Conservation (phyloP, 2,329 filamentous ascomycete genomes). For the Ascochyta koolunga region DNA sequence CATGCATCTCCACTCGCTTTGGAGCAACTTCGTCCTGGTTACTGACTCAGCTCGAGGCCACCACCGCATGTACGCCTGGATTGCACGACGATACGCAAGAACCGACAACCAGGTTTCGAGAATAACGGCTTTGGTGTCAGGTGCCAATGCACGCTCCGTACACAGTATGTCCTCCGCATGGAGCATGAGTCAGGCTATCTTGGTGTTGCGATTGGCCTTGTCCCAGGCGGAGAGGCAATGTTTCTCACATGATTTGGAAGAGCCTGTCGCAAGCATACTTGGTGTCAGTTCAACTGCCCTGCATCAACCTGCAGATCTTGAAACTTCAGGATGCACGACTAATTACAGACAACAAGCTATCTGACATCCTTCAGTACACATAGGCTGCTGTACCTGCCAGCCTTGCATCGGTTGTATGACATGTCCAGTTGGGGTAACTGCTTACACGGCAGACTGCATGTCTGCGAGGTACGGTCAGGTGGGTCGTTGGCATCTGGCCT, state of each 20-base stretch:
- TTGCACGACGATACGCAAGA: constrained; percentile 36
- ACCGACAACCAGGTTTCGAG: constrained; percentile 44
- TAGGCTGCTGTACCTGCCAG: constrained; percentile 22
- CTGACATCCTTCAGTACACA: constrained; percentile 11
- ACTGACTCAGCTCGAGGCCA: constrained; percentile 15
- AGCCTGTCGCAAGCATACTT: background rate
- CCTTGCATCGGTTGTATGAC: constrained; percentile 22
- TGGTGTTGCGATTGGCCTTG: constrained; percentile 15
- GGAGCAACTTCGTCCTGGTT: constrained; percentile 6
- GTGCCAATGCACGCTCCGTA: constrained; percentile 39
- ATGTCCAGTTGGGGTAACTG: constrained; percentile 5
- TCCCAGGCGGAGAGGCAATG: constrained; percentile 15
- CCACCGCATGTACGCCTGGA: constrained; percentile 35
- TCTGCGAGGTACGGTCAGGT: constrained; percentile 4
- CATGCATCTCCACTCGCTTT: constrained; percentile 11
- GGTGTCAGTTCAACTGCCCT: constrained; percentile 2
- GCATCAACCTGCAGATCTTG: constrained; percentile 28
- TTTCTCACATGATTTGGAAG: constrained; percentile 13
- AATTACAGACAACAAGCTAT: constrained; percentile 2
- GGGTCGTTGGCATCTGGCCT: background rate
- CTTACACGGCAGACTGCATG: constrained; percentile 13
- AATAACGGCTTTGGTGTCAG: constrained; percentile 41
- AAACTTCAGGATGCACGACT: constrained; percentile 31
- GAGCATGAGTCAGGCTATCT: constrained; percentile 11
- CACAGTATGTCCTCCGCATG: constrained; percentile 14